Conservation (phyloP, 768 basidiomycete species). For the Leccinellum rugosiceps region DNA sequence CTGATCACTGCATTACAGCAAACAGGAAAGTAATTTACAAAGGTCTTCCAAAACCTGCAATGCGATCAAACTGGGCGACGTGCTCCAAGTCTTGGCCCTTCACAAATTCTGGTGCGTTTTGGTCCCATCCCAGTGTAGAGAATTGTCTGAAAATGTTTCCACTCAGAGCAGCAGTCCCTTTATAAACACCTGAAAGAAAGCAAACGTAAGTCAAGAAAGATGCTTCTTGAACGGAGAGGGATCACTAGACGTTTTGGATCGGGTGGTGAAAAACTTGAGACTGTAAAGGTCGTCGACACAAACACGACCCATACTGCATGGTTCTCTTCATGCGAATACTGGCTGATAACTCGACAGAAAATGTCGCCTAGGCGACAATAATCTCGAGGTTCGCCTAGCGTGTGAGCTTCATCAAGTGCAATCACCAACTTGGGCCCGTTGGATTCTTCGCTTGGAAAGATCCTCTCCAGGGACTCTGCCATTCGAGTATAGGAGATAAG, state of each 20-base stretch:
- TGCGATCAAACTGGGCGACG: background rate
- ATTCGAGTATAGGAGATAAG: background rate
- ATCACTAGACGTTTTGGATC: background rate
- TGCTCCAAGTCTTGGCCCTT: background rate
- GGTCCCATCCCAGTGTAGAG: slow-evolving; percentile 21
- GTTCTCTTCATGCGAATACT: slow-evolving; percentile 2
- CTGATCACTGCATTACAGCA: background rate
- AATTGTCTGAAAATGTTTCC: slow-evolving; percentile 5
- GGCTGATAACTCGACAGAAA: background rate
- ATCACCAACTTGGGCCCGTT: slow-evolving; percentile 8
- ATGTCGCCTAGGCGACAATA: slow-evolving; percentile 4
- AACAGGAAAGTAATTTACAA: background rate
- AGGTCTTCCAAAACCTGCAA: slow-evolving; percentile 1
- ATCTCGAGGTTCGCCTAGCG: background rate
- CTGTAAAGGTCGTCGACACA: slow-evolving; percentile 13
- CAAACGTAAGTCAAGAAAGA: background rate
- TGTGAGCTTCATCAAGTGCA: slow-evolving; percentile 15
- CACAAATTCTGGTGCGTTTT: background rate
- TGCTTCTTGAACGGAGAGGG: too few relatives aligned
- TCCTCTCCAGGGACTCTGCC: background rate
- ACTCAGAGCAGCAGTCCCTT: background rate
- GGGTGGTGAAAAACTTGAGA: slow-evolving; percentile 5
- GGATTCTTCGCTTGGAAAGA: background rate
- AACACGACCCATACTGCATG: slow-evolving; percentile 16
- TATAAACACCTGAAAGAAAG: background rate